Evolutionary conservation across 2,329 filamentous ascomycete genomes (phyloP), one percentile per base, ranked within the genome.

Genomic region (Diplodia corticola): DNA sequence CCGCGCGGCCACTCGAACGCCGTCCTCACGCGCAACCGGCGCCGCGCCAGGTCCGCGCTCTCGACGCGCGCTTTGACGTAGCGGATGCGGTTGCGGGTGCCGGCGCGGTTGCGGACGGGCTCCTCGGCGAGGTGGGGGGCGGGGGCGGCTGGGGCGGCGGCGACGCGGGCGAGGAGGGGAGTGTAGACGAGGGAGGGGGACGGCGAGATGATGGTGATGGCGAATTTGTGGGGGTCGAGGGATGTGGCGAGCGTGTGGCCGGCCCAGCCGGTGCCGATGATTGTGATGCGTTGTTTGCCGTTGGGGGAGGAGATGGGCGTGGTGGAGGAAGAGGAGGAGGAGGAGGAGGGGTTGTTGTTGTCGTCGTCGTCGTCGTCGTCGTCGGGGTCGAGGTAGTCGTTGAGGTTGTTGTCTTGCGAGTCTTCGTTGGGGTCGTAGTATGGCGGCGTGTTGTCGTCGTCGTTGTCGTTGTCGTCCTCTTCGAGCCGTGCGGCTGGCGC

Each of bases 41-140:
- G 74, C 13, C 71, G 70, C 0, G 73, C 69, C 26, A 82, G 76
- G 68, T 82, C 77, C 44, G 82, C 75, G 61, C 70, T 65, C 20
- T 75, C 70, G 4, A 78, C 80, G 20, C 71, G 72, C 28, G 79
- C 80, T 70, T 82, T 81, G 72, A 78, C 74, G 67, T 78, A 80
- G 44, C 72, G 68, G 3, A 70, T 68, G 2, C 67, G n/a, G n/a
- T n/a, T n/a, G n/a, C n/a, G n/a, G n/a, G n/a, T n/a, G n/a, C n/a
- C n/a, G n/a, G n/a, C n/a, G n/a, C n/a, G n/a, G n/a, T n/a, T n/a
- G 12, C 80, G 74, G 5, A 82, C 70, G 0, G 80, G 79, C 69
- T 82, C 80, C 68, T 82, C 80, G 22, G 80, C 80, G 1, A 82
- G 74, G 24, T 78, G 75, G 67, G 81, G 80, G 63, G 81, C 76